Evolutionary conservation across 2,329 filamentous ascomycete genomes (phyloP), one percentile per base, ranked within the genome.

Genomic region (Sporothrix pseudoabietina): DNA sequence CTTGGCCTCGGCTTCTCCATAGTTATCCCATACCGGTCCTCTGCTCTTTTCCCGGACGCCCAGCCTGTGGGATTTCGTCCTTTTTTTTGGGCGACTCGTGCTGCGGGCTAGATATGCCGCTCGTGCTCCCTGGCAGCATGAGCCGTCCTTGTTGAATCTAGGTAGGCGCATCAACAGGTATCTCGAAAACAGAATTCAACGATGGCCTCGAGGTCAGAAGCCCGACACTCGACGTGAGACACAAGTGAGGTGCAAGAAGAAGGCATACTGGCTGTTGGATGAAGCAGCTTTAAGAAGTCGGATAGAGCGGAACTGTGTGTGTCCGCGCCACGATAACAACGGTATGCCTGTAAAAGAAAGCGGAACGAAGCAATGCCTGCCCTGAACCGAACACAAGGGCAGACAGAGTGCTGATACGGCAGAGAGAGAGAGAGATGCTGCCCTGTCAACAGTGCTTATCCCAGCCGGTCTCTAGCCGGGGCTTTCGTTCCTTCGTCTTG

Each of bases 401-500:
- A 32, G 26, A 63, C 35, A 63, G 5, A 63, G 59, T 63, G 59
- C 59, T 63, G 59, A 63, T 63, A 14, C 30, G 59, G 44, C 44
- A 49, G 44, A 49, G 14, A 49, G 44, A 49, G 14, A 26, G 26
- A 26, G 26, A 2, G n/a, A n/a, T n/a, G n/a, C n/a, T 26, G 30
- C 26, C 26, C 22, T 55, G 52, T 55, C 52, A 55, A 19, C 19
- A 49, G 8, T 5, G 63, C 63, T 66, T 47, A 9, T 26, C 30
- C 26, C 65, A 52, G 30, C 26, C 44, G 30, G 47, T 69, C 44
- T n/a, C n/a, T n/a, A 57, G 9, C 68, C 35, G 49, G 49, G 35
- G 35, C 49, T 14, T 57, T 30, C 39, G 12, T 71, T 59, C 52
- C 54, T 71, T 57, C 69, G 49, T 70, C 68, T 26, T 59, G 35